Percentiles rank a stretch among this genome's conserved stretches.
phyloP scores from a whole-genome alignment of 345 rosid genomes.

The Salix udensis region DNA sequence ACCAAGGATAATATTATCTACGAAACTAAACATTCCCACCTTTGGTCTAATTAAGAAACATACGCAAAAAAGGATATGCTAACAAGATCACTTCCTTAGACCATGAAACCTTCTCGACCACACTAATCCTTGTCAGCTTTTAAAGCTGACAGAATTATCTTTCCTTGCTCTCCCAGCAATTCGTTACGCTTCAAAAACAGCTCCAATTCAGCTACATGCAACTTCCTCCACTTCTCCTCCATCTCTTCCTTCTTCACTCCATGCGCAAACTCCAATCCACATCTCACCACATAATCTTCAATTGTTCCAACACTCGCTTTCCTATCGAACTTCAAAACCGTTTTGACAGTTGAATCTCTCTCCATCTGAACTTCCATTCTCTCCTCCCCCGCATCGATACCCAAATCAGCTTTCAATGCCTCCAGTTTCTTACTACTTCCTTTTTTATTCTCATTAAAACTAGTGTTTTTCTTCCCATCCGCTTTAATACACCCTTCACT shows the following conservation, averaged over 20 bases:
- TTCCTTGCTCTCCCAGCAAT: constrained; percentile 16
- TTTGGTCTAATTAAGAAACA: neutral
- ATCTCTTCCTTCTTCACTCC: constrained; percentile 14
- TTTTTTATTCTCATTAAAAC: neutral
- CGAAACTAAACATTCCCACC: neutral
- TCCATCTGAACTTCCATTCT: constrained; percentile 1
- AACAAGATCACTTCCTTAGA: neutral
- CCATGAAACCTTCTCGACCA: neutral
- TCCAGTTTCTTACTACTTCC: neutral
- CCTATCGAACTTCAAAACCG: neutral
- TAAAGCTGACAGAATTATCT: constrained; percentile 15
- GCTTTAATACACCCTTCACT: neutral
- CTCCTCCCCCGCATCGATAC: neutral
- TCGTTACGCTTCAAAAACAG: constrained; percentile 14
- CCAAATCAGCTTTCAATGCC: neutral
- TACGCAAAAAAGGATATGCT: neutral
- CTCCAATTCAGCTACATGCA: constrained; percentile 26
- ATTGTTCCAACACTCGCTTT: neutral
- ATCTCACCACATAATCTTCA: constrained; percentile 16
- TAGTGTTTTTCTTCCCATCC: too few relatives aligned
- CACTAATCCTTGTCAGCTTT: neutral
- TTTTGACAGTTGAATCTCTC: neutral
- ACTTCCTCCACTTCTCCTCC: constrained; percentile 26
- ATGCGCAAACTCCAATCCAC: constrained; percentile 2
- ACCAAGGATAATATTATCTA: neutral